phyloP scores from a whole-genome alignment of 208 protist genomes.

The Trypanosoma caninum region DNA sequence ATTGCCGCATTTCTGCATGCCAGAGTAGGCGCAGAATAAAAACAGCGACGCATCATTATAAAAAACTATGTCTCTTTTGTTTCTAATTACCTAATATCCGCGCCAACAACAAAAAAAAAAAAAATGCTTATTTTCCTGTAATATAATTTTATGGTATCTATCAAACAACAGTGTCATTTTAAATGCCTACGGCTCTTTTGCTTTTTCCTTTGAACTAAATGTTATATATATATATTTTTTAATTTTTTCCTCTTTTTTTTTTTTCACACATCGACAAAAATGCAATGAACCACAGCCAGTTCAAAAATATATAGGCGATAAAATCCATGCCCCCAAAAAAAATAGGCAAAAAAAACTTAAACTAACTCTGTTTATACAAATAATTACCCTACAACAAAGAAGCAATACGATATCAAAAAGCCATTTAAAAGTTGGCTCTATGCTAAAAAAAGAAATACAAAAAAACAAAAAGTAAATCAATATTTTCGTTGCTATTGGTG shows the following conservation, averaged over 20 bases:
- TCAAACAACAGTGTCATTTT: no score
- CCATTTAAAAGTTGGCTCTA: no score
- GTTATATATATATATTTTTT: no score
- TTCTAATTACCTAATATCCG: neutral
- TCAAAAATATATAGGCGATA: neutral
- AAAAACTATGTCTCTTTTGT: neutral
- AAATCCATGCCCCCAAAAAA: neutral
- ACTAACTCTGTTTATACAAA: no score
- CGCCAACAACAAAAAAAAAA: neutral
- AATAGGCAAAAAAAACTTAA: neutral
- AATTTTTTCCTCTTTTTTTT: neutral
- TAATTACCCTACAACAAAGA: no score
- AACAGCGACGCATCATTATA: slow-evolving; percentile 15
- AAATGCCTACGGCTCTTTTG: no score
- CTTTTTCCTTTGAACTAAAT: no score
- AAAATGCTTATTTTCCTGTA: neutral
- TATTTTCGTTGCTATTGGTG: no score
- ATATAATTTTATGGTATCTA: no score
- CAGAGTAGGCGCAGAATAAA: neutral
- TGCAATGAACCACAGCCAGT: neutral
- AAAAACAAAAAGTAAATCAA: slow-evolving; percentile 1
- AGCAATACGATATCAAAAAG: no score
- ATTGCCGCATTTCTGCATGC: neutral
- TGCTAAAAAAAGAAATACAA: slow-evolving; percentile 2
- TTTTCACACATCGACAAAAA: neutral